Conservation (phyloP, 2,329 filamentous ascomycete genomes). For the Colletotrichum horii region DNA sequence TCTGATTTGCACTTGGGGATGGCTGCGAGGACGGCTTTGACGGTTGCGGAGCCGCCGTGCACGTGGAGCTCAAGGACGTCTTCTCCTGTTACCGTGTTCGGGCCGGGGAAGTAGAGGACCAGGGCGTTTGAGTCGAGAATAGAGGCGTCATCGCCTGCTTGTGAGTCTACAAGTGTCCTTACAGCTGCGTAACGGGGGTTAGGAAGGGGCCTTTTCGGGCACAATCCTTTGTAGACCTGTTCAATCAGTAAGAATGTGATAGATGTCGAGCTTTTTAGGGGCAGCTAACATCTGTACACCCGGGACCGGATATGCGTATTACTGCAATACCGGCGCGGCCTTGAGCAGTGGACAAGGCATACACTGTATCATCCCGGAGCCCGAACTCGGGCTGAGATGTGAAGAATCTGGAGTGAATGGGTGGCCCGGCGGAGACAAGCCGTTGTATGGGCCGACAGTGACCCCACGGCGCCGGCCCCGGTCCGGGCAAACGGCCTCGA, state of each 20-base stretch:
- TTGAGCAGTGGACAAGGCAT: slow-evolving; percentile 85
- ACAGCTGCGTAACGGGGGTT: slow-evolving; percentile 69
- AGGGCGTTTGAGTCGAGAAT: slow-evolving; percentile 81
- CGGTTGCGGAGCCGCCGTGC: slow-evolving; percentile 89
- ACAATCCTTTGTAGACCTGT: slow-evolving; percentile 57
- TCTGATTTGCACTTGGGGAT: slow-evolving; percentile 61
- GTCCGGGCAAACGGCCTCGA: neutral
- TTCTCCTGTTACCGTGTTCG: slow-evolving; percentile 87
- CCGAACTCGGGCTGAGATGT: neutral
- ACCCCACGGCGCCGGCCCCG: neutral
- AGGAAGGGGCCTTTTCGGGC: slow-evolving; percentile 49
- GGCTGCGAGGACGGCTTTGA: slow-evolving; percentile 82
- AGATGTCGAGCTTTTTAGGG: neutral
- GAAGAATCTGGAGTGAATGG: neutral
- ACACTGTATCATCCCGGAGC: slow-evolving; percentile 71
- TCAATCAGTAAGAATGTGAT: neutral
- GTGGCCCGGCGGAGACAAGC: too few species aligned
- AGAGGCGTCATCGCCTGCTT: slow-evolving; percentile 38
- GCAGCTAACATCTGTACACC: slow-evolving; percentile 66
- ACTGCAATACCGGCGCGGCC: slow-evolving; percentile 91
- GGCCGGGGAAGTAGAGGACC: slow-evolving; percentile 81
- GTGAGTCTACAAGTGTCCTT: slow-evolving; percentile 71
- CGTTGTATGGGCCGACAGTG: neutral
- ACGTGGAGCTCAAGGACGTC: slow-evolving; percentile 92
- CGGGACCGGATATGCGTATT: slow-evolving; percentile 82